phyloP scores from a whole-genome alignment of 129 eudicot species.

The Artemisia annua region DNA sequence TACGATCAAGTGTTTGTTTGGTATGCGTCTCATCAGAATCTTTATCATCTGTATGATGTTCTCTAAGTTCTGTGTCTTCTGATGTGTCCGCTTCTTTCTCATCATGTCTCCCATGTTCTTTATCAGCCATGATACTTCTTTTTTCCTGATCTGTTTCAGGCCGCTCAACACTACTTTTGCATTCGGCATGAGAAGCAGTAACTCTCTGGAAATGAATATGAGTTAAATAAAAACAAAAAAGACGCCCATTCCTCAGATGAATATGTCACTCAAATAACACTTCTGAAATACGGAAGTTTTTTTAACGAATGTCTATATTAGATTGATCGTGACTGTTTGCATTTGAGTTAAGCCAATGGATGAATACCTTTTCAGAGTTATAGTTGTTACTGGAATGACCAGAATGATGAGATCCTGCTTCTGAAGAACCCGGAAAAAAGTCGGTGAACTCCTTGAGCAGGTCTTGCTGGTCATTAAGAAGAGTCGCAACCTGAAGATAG shows the following conservation, averaged over 20 bases:
- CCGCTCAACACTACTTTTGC: slow-evolving; percentile 47
- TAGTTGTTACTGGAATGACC: slow-evolving; percentile 52
- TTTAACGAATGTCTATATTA: slow-evolving; percentile 10
- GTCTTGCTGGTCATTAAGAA: slow-evolving; percentile 78
- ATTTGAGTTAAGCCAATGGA: slow-evolving; percentile 10
- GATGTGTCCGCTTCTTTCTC: slow-evolving; percentile 55
- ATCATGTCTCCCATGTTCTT: slow-evolving; percentile 42
- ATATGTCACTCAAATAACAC: slow-evolving; percentile 16
- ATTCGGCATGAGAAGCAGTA: slow-evolving; percentile 40
- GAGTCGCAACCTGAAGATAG: slow-evolving; percentile 67
- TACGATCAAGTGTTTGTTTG: slow-evolving; percentile 43
- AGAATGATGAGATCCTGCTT: slow-evolving; percentile 45
- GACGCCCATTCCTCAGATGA: slow-evolving; percentile 12
- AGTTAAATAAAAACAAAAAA: not conserved
- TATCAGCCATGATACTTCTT: slow-evolving; percentile 41
- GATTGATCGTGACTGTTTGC: slow-evolving; percentile 18
- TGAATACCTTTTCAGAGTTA: slow-evolving; percentile 48
- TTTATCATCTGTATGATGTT: slow-evolving; percentile 45
- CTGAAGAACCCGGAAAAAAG: slow-evolving; percentile 64
- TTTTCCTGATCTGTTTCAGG: slow-evolving; percentile 49
- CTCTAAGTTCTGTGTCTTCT: slow-evolving; percentile 43
- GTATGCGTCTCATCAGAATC: slow-evolving; percentile 38
- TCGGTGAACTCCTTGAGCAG: slow-evolving; percentile 77
- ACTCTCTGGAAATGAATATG: slow-evolving; percentile 39
- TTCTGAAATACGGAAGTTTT: slow-evolving; percentile 1